These are phyloP conservation scores for Saccharomycopsis phalli DNA, from an alignment of 1,139 yeast species.

Conservation along the genomic window DNA sequence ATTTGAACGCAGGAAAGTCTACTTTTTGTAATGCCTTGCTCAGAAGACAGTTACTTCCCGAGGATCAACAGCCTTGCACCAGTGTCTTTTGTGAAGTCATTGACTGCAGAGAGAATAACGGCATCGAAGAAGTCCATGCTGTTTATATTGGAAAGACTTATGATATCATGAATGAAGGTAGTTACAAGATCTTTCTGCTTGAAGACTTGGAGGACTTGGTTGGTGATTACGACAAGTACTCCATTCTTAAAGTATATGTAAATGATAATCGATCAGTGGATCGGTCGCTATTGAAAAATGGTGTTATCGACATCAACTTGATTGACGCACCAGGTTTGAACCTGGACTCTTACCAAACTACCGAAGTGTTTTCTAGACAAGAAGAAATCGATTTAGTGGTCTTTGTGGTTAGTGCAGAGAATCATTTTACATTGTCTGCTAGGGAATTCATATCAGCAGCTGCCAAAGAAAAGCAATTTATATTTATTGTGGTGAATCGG, in stretches of 20 bases:
- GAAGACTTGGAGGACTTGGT: constrained; percentile 61
- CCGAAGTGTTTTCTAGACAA: constrained; percentile 91
- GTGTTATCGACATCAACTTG: constrained; percentile 83
- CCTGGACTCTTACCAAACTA: constrained; percentile 87
- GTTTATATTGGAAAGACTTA: constrained; percentile 58
- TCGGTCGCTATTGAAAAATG: constrained; percentile 73
- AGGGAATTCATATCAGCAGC: constrained; percentile 89
- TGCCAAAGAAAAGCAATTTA: constrained; percentile 82
- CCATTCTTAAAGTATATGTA: constrained; percentile 72
- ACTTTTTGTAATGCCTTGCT: constrained; percentile 89
- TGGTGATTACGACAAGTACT: constrained; percentile 60
- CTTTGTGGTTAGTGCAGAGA: constrained; percentile 93
- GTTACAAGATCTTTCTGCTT: constrained; percentile 51
- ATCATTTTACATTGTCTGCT: constrained; percentile 90
- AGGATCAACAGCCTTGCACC: constrained; percentile 97
- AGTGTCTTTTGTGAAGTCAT: constrained; percentile 92
- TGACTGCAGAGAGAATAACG: constrained; percentile 69
- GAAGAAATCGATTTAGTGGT: constrained; percentile 96
- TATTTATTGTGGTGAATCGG: constrained; percentile 88
- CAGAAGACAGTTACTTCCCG: constrained; percentile 73
- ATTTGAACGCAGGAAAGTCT: constrained; percentile 92
- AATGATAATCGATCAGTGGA: constrained; percentile 62
- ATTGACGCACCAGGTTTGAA: constrained; percentile 98
- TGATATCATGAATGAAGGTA: constrained; percentile 50
- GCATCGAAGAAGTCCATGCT: constrained; percentile 89